These are phyloP conservation scores for Sanghuangporus sanghuang DNA, from an alignment of 1,284 basidiomycete genomes.

Conservation along the genomic window DNA sequence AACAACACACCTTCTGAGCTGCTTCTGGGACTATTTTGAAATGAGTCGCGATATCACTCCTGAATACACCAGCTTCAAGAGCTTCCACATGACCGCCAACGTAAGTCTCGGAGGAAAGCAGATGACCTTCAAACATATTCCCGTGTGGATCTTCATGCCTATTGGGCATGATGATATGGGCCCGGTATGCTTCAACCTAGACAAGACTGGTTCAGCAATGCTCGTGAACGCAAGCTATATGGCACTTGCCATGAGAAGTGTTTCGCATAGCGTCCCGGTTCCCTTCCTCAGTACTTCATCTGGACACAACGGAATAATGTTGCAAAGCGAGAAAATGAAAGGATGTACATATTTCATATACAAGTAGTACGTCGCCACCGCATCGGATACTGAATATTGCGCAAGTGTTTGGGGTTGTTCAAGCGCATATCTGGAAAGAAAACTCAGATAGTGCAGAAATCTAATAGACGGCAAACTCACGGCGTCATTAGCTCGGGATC, in stretches of 20 bases:
- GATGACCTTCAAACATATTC: conserved; percentile 92
- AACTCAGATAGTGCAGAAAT: neutral
- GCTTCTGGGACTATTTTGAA: conserved; percentile 93
- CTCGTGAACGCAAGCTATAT: neutral
- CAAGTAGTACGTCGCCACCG: conserved; percentile 98
- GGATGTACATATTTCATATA: conserved; percentile 99
- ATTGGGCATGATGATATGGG: conserved; percentile 96
- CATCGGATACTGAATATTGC: conserved; percentile 99
- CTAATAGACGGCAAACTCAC: conserved; percentile 39
- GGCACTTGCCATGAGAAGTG: conserved; percentile 86
- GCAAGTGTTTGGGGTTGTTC: conserved; percentile 95
- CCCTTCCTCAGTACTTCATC: conserved; percentile 98
- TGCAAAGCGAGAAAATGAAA: conserved; percentile 99
- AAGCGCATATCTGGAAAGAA: conserved; percentile 76
- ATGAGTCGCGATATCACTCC: conserved; percentile 92
- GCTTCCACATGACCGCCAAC: conserved; percentile 99
- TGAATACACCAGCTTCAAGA: conserved; percentile 96
- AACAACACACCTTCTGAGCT: conserved; percentile 66
- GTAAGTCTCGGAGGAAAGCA: conserved; percentile 96
- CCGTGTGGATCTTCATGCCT: conserved; percentile 91
- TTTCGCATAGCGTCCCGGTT: conserved; percentile 95
- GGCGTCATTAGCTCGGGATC: conserved; percentile 99
- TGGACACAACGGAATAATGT: conserved; percentile 96
- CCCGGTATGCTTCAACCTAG: conserved; percentile 93
- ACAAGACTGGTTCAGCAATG: neutral